Conservation (phyloP, 148 eudicot species). For the Rhododendron williamsianum region DNA sequence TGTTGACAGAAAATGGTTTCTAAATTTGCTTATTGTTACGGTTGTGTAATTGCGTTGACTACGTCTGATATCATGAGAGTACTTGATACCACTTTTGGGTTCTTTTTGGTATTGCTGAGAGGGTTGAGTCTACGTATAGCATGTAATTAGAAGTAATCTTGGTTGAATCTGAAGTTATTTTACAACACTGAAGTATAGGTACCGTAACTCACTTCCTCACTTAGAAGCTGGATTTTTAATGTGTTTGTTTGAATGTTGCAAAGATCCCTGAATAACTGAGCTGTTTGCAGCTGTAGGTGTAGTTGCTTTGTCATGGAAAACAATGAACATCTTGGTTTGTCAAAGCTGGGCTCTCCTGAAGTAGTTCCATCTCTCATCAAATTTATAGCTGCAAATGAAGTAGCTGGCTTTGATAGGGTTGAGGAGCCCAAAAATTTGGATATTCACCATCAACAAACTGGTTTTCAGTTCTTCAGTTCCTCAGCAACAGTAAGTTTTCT, state of each 20-base stretch:
- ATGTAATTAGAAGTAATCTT: not conserved
- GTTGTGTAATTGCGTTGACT: not conserved
- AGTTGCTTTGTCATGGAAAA: slow-evolving; percentile 37
- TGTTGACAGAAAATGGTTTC: not conserved
- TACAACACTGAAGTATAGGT: not conserved
- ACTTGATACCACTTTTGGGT: not conserved
- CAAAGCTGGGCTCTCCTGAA: slow-evolving; percentile 23
- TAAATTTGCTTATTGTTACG: not conserved
- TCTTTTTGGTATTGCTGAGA: not conserved
- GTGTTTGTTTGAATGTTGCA: not conserved
- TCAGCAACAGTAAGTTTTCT: slow-evolving; percentile 18
- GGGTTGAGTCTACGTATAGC: not conserved
- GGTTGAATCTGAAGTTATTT: not conserved
- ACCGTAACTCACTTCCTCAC: not conserved
- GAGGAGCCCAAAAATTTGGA: slow-evolving; percentile 17
- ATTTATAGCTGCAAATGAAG: slow-evolving; percentile 33
- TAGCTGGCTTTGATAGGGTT: slow-evolving; percentile 50
- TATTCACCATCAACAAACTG: slow-evolving; percentile 10
- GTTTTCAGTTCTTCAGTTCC: slow-evolving; percentile 7
- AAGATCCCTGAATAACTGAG: not conserved
- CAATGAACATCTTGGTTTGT: slow-evolving; percentile 10
- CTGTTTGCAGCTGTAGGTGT: slow-evolving; percentile 11
- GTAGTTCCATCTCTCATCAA: slow-evolving; percentile 49
- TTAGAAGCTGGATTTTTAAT: not conserved
- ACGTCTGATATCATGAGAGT: not conserved